Evolutionary conservation across 2,329 filamentous ascomycete genomes (phyloP).

Genomic region (Beauveria rudraprayagi): DNA sequence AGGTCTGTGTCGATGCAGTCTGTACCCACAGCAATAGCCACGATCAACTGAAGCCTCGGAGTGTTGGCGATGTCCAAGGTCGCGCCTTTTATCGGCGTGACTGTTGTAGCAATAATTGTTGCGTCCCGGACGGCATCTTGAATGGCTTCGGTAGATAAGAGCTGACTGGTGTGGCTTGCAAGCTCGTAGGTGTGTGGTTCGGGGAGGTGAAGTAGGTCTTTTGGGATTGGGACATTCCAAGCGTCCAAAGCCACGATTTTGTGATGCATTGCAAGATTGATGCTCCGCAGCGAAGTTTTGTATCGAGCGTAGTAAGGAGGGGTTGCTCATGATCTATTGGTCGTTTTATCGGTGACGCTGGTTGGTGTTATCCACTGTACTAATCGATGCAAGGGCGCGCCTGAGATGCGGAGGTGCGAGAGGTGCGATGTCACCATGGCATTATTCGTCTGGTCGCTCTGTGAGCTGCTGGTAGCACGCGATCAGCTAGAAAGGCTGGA

Average conservation of each 20-base stretch:
- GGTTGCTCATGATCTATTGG: neutral
- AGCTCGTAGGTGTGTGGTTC: conserved; percentile 4
- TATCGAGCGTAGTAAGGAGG: neutral
- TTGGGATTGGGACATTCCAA: conserved; percentile 2
- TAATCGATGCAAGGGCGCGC: conserved; percentile 5
- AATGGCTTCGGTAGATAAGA: neutral
- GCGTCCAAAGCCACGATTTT: conserved; percentile 2
- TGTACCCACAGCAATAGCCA: conserved; percentile 38
- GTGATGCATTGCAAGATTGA: neutral
- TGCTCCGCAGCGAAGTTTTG: neutral
- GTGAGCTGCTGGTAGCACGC: too few species aligned
- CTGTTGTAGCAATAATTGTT: neutral
- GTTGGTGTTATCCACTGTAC: neutral
- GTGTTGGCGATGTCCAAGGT: neutral
- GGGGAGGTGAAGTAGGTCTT: neutral
- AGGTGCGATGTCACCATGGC: neutral
- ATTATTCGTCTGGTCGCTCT: too few species aligned
- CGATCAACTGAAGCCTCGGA: conserved; percentile 1
- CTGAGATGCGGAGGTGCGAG: neutral
- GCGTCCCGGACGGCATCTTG: neutral
- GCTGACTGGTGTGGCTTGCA: neutral
- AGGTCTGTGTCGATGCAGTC: conserved; percentile 66
- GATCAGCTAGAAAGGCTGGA: too few species aligned
- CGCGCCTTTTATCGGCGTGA: neutral
- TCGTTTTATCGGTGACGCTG: neutral